Evolutionary conservation across 2,329 filamentous ascomycete genomes (phyloP), one percentile per base, ranked within the genome.

Genomic region (Clarireedia hainanense): DNA sequence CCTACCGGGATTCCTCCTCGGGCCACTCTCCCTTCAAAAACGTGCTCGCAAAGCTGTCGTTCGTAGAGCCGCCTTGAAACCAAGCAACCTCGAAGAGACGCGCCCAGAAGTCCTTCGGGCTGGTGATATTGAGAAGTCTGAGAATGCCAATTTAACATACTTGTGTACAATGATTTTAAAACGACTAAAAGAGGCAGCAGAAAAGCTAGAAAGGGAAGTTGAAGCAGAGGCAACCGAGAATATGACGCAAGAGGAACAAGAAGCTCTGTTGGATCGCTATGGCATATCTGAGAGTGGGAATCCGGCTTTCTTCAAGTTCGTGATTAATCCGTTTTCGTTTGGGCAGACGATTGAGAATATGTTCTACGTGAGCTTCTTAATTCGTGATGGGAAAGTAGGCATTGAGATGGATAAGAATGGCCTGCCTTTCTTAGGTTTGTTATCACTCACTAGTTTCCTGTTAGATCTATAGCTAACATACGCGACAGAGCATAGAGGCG

Each of bases 321-420:
- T 91, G 42, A 80, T 97, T 61, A 96, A 99, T 64, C 94, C 94
- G 0, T 75, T 75, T 40, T 95, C 90, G 0, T 99, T 97, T 65
- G 89, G 89, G 0, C 94, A 99, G 71, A 96, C 91, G 0, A 85
- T 99, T 6, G 94, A 99, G 69, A 99, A 99, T 65, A 77, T 99
- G 65, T 99, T 99, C 71, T 97, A 97, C 69, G 82, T 96, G 63
- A 95, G 89, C 68, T 99, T 99, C 67, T 74, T 99, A 58, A 90
- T 97, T 58, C 84, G 89, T 57, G 94, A 99, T 71, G 91, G 91
- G 10, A 83, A 80, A 58, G 81, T 91, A 5, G 83, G 82, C 36
- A 78, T 99, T n/a, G 76, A 81, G 3, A 80, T 83, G 55, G 91
- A 96, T 66, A 78, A 83, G 12, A 74, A 86, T 58, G 84, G 80